Percentiles rank a stretch among this genome's conserved stretches.
Evolutionary conservation across 768 basidiomycete genomes (phyloP).

Genomic region (Hygrophoropsis aurantiaca): DNA sequence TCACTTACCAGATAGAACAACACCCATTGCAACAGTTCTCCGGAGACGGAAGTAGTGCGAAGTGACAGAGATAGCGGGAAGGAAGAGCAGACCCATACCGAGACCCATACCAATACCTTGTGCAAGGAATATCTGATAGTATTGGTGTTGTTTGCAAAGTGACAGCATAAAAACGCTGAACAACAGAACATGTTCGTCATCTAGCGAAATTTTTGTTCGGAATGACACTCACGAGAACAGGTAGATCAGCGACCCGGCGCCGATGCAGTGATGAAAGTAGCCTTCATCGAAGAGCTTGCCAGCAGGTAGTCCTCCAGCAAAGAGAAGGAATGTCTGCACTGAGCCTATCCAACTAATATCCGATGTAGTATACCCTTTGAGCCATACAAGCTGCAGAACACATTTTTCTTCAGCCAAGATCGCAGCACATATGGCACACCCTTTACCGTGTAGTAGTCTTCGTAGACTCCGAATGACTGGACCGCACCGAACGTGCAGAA

Average conservation of each 20-base stretch:
- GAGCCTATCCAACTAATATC: constrained; percentile 53
- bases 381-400: constrained; percentile 30
- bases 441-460: constrained; percentile 49
- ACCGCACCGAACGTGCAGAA: constrained; percentile 52
- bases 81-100: constrained; percentile 54
- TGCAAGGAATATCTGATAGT: constrained; percentile 53
- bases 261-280: constrained; percentile 45
- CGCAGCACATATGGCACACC: not conserved
- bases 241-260: constrained; percentile 37
- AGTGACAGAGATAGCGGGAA: constrained; percentile 51
- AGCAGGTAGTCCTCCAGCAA: constrained; percentile 43
- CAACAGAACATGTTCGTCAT: not conserved
- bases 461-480: constrained; percentile 49
- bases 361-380: constrained; percentile 40
- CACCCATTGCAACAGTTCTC: constrained; percentile 46
- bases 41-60: constrained; percentile 49
- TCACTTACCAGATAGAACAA: constrained; percentile 49
- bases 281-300: constrained; percentile 49
- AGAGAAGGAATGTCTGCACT: constrained; percentile 48
- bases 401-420: not conserved
- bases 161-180: constrained; percentile 54
- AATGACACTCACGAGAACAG: constrained; percentile 38
- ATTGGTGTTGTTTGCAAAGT: constrained; percentile 44
- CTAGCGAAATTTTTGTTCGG: not conserved
- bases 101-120: constrained; percentile 60